These are phyloP conservation scores for Solanum rostratum DNA, from an alignment of 257 asterid genomes.

Conservation along the genomic window DNA sequence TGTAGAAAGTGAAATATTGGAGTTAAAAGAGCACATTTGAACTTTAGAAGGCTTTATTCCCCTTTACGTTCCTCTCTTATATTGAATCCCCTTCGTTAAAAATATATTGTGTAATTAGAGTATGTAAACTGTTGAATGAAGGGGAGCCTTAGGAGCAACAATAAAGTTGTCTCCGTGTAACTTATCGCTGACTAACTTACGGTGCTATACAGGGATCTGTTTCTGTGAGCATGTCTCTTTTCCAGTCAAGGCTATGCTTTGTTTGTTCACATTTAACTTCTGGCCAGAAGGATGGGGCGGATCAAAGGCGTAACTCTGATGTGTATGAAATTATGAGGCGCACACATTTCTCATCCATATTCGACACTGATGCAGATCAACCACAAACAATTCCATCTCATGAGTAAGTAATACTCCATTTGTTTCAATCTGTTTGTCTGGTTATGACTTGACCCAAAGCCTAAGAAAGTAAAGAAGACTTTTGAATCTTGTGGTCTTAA, in stretches of 20 bases:
- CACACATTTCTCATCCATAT: conserved; percentile 50
- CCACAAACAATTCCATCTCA: conserved; percentile 73
- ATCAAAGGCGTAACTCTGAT: conserved; percentile 74
- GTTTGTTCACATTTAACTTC: conserved; percentile 77
- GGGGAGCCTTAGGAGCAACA: neutral
- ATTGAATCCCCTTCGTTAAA: neutral
- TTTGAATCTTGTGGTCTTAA: neutral
- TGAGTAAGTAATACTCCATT: conserved; percentile 41
- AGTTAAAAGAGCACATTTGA: neutral
- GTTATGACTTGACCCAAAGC: neutral
- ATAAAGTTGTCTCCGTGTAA: neutral
- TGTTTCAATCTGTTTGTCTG: neutral
- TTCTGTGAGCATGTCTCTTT: conserved; percentile 89
- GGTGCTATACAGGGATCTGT: conserved; percentile 58
- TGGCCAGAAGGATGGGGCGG: conserved; percentile 71
- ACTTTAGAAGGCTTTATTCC: neutral
- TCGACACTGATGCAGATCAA: conserved; percentile 39
- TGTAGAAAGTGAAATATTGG: neutral
- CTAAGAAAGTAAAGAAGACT: neutral
- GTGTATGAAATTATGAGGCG: conserved; percentile 76
- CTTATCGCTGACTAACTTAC: neutral
- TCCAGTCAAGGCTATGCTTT: conserved; percentile 87
- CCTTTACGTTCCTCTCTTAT: neutral
- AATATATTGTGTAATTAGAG: neutral
- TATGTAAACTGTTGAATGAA: neutral